phyloP scores from a whole-genome alignment of 768 basidiomycete genomes.

The Termitomyces eurrhizus region DNA sequence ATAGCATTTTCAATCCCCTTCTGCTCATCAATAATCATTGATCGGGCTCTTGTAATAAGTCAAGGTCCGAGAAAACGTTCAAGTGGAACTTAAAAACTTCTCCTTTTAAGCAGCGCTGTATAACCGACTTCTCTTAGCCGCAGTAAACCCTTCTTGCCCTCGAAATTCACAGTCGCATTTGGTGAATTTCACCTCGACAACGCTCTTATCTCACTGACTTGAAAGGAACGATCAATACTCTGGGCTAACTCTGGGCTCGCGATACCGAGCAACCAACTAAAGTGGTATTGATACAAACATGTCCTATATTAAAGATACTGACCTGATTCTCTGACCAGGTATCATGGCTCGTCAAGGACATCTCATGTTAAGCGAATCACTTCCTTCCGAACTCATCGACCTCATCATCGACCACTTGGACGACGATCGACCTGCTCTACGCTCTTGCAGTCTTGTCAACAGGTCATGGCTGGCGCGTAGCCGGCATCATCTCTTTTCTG shows the following conservation, averaged over 20 bases:
- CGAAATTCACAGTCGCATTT: neutral
- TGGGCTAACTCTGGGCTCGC: neutral
- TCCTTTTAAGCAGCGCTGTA: neutral
- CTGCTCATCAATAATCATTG: neutral
- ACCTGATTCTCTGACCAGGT: neutral
- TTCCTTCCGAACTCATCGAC: slow-evolving; percentile 18
- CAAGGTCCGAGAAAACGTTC: neutral
- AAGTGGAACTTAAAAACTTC: neutral
- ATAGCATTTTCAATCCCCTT: neutral
- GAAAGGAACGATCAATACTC: neutral
- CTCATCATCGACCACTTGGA: slow-evolving; percentile 19
- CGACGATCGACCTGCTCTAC: slow-evolving; percentile 12
- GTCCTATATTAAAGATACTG: neutral
- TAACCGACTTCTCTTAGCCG: neutral
- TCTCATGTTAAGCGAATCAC: neutral
- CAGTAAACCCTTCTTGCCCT: neutral
- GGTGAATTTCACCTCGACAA: neutral
- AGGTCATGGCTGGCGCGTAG: slow-evolving; percentile 15
- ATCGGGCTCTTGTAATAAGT: neutral
- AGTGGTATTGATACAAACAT: neutral
- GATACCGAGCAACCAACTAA: neutral
- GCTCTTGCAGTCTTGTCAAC: slow-evolving; percentile 12
- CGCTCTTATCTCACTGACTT: neutral
- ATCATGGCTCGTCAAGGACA: neutral
- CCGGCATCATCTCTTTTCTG: slow-evolving; percentile 12